These are phyloP conservation scores for Trametes sp. DNA, from an alignment of 1,284 basidiomycete genomes.

Conservation along the genomic window DNA sequence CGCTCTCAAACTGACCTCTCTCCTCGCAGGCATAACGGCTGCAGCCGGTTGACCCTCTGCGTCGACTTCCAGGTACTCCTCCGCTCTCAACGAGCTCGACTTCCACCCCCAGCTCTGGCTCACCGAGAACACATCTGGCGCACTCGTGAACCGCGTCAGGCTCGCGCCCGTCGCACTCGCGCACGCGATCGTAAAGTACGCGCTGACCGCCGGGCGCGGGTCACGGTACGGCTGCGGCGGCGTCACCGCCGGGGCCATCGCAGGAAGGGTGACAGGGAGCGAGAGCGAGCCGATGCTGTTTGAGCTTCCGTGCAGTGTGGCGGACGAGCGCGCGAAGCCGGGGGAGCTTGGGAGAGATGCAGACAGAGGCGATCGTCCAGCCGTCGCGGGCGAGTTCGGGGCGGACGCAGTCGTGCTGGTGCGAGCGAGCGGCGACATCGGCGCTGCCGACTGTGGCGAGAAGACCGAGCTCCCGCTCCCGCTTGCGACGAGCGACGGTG, in stretches of 20 bases:
- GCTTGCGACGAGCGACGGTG: slow-evolving; percentile 18
- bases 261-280: slow-evolving; percentile 43
- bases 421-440: slow-evolving; percentile 43
- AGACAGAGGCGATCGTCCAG: slow-evolving; percentile 30
- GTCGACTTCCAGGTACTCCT: slow-evolving; percentile 63
- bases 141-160: slow-evolving; percentile 84
- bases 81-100: slow-evolving; percentile 67
- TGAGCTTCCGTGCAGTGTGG: slow-evolving; percentile 18
- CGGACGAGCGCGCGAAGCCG: slow-evolving; percentile 22
- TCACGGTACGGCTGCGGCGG: slow-evolving; percentile 78
- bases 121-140: slow-evolving; percentile 86
- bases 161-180: slow-evolving; percentile 83
- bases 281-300: slow-evolving; percentile 23
- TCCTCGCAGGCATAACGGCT: slow-evolving; percentile 44
- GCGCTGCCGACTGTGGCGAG: slow-evolving; percentile 1
- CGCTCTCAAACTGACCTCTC: slow-evolving; percentile 71
- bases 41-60: slow-evolving; percentile 43
- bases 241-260: slow-evolving; percentile 50
- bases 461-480: slow-evolving; percentile 1
- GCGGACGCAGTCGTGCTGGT: slow-evolving; percentile 47
- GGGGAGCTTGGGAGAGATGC: slow-evolving; percentile 28
- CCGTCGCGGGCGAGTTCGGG: slow-evolving; percentile 19
- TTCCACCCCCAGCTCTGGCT: slow-evolving; percentile 88
- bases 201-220: slow-evolving; percentile 69
- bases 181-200: slow-evolving; percentile 88